phyloP scores from a whole-genome alignment of 1,139 yeast genomes.

The Debaryomycetaceae sp. region DNA sequence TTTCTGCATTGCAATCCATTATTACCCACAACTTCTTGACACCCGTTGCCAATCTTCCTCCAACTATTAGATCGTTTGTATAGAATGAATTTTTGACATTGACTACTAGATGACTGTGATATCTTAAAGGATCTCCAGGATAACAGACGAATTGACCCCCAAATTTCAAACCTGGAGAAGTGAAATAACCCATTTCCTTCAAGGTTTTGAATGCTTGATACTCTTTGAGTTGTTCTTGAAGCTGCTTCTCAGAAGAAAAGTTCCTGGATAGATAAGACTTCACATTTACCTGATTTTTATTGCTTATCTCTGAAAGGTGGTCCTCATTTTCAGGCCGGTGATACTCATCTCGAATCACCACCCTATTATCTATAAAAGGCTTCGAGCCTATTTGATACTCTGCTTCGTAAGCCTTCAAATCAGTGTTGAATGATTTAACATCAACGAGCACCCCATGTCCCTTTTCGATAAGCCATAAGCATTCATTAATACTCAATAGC shows the following conservation, averaged over 20 bases:
- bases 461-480: constrained; percentile 55
- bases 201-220: constrained; percentile 32
- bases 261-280: constrained; percentile 6
- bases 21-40: constrained; percentile 86
- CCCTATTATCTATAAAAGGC: constrained; percentile 1
- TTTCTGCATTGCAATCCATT: constrained; percentile 35
- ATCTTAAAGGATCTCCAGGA: constrained; percentile 92
- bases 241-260: background rate
- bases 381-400: background rate
- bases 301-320: background rate
- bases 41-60: constrained; percentile 89
- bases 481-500: constrained; percentile 70
- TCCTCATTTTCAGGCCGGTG: background rate
- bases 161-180: constrained; percentile 85
- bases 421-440: constrained; percentile 18
- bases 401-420: background rate
- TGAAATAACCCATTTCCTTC: constrained; percentile 45
- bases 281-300: background rate
- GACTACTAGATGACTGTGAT: constrained; percentile 82
- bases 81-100: constrained; percentile 43
- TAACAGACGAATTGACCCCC: constrained; percentile 89
- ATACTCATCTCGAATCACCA: constrained; percentile 1
- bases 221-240: constrained; percentile 5
- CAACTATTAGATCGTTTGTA: constrained; percentile 61
- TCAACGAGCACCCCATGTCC: constrained; percentile 36